These are phyloP conservation scores for Yamagishiella unicocca DNA, from an alignment of 139 green algal species.

Conservation along the genomic window DNA sequence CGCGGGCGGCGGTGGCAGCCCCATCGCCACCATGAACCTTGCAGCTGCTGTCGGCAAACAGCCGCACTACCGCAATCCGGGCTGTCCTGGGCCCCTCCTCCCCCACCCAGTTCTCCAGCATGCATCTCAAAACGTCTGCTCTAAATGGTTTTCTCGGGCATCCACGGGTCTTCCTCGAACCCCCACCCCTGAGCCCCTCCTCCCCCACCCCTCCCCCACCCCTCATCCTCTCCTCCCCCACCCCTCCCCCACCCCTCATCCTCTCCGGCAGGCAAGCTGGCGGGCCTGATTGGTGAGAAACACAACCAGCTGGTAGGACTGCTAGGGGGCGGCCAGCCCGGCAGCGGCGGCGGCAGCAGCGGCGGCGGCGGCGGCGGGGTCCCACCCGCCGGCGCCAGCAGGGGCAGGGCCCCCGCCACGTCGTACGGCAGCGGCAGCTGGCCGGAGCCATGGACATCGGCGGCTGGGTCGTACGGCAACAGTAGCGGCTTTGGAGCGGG, in stretches of 20 bases:
- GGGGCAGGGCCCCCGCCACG: background rate
- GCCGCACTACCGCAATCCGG: too few species aligned
- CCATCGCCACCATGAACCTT: too few species aligned
- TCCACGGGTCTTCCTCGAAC: too few species aligned
- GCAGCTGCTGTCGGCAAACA: too few species aligned
- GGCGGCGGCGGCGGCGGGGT: too few species aligned
- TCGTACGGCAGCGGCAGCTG: background rate
- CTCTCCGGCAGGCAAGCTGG: conserved; percentile 25
- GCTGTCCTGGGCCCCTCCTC: background rate
- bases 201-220: too few species aligned
- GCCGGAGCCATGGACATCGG: background rate
- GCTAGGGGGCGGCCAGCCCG: background rate
- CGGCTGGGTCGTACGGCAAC: conserved; percentile 5
- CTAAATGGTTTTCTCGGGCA: too few species aligned
- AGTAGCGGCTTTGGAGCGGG: background rate
- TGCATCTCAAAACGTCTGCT: too few species aligned
- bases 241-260: background rate
- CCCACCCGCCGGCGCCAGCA: background rate
- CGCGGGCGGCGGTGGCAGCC: too few species aligned
- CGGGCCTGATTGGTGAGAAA: conserved; percentile 26
- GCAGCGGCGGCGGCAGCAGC: background rate
- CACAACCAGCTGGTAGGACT: conserved; percentile 25
- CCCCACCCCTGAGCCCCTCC: too few species aligned
- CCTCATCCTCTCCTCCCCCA: too few species aligned
- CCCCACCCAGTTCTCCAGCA: too few species aligned